A percentile compares a stretch with the other conserved stretches of the same genome.
phyloP scores from a whole-genome alignment of 2,329 filamentous ascomycete species.

The Escovopsis sp. region DNA sequence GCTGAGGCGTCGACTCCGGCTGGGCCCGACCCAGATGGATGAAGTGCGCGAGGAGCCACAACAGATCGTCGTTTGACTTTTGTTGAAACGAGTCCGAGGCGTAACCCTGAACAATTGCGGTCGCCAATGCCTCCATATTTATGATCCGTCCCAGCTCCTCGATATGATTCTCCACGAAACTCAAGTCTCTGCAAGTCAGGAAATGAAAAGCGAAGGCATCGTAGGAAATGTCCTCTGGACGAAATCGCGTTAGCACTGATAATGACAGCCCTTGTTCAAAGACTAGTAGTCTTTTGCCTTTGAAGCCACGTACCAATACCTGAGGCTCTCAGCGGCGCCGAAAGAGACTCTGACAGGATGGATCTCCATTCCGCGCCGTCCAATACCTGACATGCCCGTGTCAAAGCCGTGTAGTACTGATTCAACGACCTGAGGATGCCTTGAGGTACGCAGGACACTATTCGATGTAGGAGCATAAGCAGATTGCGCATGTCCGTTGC shows the following conservation, averaged over 20 bases:
- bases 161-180: conserved; percentile 27
- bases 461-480: conserved; percentile 21
- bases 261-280: no score
- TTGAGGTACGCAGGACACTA: conserved; percentile 10
- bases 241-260: neutral
- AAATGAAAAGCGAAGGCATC: conserved; percentile 24
- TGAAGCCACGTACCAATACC: neutral
- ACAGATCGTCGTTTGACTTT: conserved; percentile 26
- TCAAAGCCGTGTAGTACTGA: conserved; percentile 27
- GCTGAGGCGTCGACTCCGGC: conserved; percentile 18
- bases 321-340: conserved; percentile 13
- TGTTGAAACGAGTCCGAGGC: conserved; percentile 11
- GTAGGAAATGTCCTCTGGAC: conserved; percentile 14
- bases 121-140: conserved; percentile 25
- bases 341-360: conserved; percentile 16
- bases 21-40: conserved; percentile 38
- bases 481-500: conserved; percentile 13
- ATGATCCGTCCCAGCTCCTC: conserved; percentile 21
- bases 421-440: conserved; percentile 12
- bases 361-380: conserved; percentile 9
- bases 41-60: conserved; percentile 56
- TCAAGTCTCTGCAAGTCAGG: conserved; percentile 21
- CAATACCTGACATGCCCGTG: conserved; percentile 18
- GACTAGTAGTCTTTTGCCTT: neutral
- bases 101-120: conserved; percentile 25